These are phyloP conservation scores for Aspergillus bertholletiae DNA, from an alignment of 495 filamentous ascomycete species.

Conservation along the genomic window DNA sequence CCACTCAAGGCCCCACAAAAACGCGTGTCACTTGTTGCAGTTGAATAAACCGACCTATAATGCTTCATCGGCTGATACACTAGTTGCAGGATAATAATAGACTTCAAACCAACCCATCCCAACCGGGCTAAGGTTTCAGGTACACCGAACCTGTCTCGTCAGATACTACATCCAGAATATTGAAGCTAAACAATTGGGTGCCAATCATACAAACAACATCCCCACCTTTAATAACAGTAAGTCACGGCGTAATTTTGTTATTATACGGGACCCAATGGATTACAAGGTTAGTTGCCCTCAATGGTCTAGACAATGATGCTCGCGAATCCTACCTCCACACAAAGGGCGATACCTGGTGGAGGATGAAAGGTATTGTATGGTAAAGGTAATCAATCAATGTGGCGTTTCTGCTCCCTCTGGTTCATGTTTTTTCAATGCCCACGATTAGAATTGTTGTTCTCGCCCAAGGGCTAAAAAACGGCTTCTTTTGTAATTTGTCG, in stretches of 20 bases:
- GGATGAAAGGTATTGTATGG: neutral
- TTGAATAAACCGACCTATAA: conserved; percentile 2
- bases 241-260: neutral
- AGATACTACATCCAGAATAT: neutral
- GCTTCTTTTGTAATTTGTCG: neutral
- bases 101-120: neutral
- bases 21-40: conserved; percentile 23
- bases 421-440: neutral
- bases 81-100: neutral
- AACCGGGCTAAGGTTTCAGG: conserved; percentile 18
- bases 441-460: neutral
- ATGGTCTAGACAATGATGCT: neutral
- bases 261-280: neutral
- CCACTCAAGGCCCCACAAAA: conserved; percentile 21
- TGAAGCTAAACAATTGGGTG: neutral
- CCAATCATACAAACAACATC: neutral
- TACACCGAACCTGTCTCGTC: conserved; percentile 9
- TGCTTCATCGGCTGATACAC: neutral
- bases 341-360: neutral
- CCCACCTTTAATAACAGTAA: neutral
- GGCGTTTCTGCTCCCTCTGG: neutral
- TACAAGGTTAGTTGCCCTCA: too few species aligned
- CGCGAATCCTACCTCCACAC: too few species aligned
- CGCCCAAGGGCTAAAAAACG: neutral
- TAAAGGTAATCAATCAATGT: too few species aligned